These are phyloP conservation scores for Corylus avellana DNA, from an alignment of 306 rosid species.

Conservation along the genomic window DNA sequence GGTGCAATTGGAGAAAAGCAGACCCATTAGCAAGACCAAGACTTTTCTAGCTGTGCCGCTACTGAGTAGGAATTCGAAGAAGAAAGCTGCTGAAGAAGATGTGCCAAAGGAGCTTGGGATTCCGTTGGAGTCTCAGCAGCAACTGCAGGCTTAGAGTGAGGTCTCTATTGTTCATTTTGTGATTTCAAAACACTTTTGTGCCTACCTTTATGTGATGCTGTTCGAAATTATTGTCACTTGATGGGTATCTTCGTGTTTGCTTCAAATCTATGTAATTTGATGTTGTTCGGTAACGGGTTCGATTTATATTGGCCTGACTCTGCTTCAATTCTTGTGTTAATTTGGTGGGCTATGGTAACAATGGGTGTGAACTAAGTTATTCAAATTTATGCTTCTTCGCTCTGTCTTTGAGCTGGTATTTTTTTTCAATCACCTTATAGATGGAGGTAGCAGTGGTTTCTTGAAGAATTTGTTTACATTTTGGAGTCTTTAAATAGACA, in stretches of 20 bases:
- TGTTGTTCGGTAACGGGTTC: background rate
- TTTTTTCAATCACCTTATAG: background rate
- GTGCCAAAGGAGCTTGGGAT: conserved; percentile 48
- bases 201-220: background rate
- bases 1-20: conserved; percentile 70
- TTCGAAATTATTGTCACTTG: conserved; percentile 20
- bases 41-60: conserved; percentile 67
- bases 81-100: conserved; percentile 8
- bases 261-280: background rate
- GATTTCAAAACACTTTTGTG: conserved; percentile 6
- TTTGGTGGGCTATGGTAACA: conserved; percentile 6
- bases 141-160: conserved; percentile 36
- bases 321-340: background rate
- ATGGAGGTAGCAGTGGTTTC: background rate
- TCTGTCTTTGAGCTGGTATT: background rate
- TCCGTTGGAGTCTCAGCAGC: conserved; percentile 73
- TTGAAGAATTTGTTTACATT: background rate
- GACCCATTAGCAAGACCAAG: conserved; percentile 91
- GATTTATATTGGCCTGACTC: background rate
- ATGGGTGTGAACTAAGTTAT: background rate
- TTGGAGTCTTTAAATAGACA: too few relatives aligned
- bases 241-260: conserved; percentile 16
- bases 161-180: conserved; percentile 15
- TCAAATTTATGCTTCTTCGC: background rate
- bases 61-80: conserved; percentile 33